Base-by-base conservation (phyloP, 257 asterid genomes). In the Solanum paucissectum region DNA sequence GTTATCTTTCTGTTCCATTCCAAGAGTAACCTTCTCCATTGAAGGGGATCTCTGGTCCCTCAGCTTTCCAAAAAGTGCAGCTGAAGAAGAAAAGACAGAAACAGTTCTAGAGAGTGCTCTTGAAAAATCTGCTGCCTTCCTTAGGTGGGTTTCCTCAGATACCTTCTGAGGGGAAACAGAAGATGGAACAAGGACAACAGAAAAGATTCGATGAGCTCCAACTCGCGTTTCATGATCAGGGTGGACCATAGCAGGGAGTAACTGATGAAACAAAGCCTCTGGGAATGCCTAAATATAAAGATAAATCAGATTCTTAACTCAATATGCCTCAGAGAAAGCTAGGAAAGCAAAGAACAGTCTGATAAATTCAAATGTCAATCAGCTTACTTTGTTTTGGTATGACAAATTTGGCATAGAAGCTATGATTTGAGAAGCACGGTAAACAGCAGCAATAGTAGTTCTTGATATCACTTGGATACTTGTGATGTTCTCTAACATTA, bases 1-100 rank as follows among this genome's bases (percentile, higher is more conserved):
- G 85, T 72, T 90, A 88, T 90, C 91, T 38, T 69, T 91, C 88
- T 92, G 95, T 52, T 92, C 97, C 60, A 25, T 88, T 44, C 66
- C 75, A 76, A 90, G 94, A 62, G 49, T n/a, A 74, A 64, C 66
- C 84, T 81, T 94, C 88, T 91, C 93, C 82, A 83, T 88, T 21
- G 91, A 79, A 90, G 90, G 60, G 40, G 89, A 34, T 25, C 87
- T 91, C 86, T 92, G 96, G 88, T 91, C 93, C 85, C 88, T 93
- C 92, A 97, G 90, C 94, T 95, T 95, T 87, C 91, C 96, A 84
- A 97, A 97, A 88, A 97, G 94, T 12, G 98, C 98, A 79, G 99
- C 97, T 83, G 99, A 97, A 75, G 99, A 95, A 76, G 99, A 95
- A 89, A 97, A 95, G 89, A 95, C 98, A 23, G 99, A 97, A 90